Evolutionary conservation across 148 eudicot genomes (phyloP), one percentile per base, ranked within the genome.

Genomic region (Arbutus unedo): DNA sequence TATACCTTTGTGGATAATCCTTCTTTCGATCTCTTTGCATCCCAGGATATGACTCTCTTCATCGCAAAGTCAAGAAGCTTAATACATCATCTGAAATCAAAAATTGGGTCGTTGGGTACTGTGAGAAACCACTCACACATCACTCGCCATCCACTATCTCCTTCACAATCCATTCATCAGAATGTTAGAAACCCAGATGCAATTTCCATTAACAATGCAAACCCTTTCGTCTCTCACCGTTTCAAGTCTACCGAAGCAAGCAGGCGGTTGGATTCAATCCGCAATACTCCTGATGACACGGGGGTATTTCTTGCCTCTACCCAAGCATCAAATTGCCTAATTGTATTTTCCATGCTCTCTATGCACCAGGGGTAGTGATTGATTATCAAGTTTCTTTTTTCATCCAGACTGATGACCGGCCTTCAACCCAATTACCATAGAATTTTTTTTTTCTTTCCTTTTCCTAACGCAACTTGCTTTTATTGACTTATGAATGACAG

Each of bases 181-280:
- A 0, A 6, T 70, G 48, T 70, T 48, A 70, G 49, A 70, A 70
- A 70, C 74, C 74, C 74, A 70, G 74, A 43, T 43, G 74, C n/a
- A 68, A 41, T 68, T 68, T 41, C 74, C 74, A 31, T 4, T 43
- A 41, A 68, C 47, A 41, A 38, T 4, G 16, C 74, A 41, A 70
- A 2, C 74, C 74, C 21, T 70, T 70, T 41, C 48, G 49, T 18
- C 18, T 70, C 74, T 70, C n/a, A 70, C 74, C 74, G 74, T 41
- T 70, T 70, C 47, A 43, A 43, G 4, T 70, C 14, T 0, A 70
- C 74, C 38, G n/a, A 70, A 43, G 74, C 70, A 66, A 43, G 49
- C 47, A 70, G 16, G 41, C 49, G 48, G 9, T 41, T 70, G 74
- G 74, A 70, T 41, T 70, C 43, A 5, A 14, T 16, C n/a, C 48